Base-by-base conservation (phyloP, 345 rosid species). In the Gossypium australe region DNA sequence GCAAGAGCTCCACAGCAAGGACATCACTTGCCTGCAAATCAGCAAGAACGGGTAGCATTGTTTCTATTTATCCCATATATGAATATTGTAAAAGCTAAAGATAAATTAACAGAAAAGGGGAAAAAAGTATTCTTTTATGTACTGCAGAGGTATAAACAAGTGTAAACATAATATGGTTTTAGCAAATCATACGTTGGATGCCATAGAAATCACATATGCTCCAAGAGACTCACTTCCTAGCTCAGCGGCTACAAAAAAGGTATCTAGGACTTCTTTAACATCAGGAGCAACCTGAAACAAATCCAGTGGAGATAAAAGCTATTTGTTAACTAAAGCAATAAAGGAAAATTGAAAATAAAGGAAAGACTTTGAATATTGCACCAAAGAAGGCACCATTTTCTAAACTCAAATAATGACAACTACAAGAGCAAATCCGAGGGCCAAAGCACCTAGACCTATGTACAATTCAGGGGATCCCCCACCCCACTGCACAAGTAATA, bases 161-260 rank as follows among this genome's bases (percentile, higher is more conserved):
- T 75, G 51, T 41, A 24, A 79, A 59, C 64, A 73, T 51, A 14
- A 24, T 61, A 72, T n/a, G 78, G 65, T 57, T 55, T 53, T 74
- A 64, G 62, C 41, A 41, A 72, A 47, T 67, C 80, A 72, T 88
- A 94, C 98, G 85, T 94, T 87, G 80, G 98, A 95, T 80, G 99
- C 98, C 99, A 95, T 93, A 48, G 99, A 95, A 72, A 95, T 95
- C 77, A 95, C 94, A 78, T 95, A 95, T 76, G 99, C 98, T 76
- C 99, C 99, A 80, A 95, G 96, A 24, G 93, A 90, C 77, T 93
- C 96, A 76, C 87, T 89, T 76, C 98, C 98, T 62, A 89, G 86
- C 83, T 94, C 98, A 66, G 98, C 98, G 80, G 97, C 98, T 45
- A 92, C 97, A 22, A 84, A 94, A 77, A 93, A 95, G 57, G 97